A percentile compares a stretch with the other conserved stretches of the same genome.
phyloP scores from a whole-genome alignment of 306 rosid genomes.

The Vachellia collinsii region DNA sequence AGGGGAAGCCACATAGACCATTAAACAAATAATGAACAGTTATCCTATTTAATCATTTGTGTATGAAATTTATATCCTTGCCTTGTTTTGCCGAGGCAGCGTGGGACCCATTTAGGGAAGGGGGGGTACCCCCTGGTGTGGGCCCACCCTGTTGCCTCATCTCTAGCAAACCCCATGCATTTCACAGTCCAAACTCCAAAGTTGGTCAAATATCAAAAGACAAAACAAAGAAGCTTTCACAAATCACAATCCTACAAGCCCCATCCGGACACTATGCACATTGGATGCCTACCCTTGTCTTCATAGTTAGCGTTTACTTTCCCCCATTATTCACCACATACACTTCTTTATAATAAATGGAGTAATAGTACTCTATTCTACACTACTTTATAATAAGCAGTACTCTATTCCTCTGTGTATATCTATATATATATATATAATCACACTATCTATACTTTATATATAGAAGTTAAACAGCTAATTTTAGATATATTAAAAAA shows the following conservation, averaged over 20 bases:
- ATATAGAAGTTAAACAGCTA: too few relatives aligned
- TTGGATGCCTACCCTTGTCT: too few relatives aligned
- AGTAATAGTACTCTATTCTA: too few relatives aligned
- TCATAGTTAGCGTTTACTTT: too few relatives aligned
- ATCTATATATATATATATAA: too few relatives aligned
- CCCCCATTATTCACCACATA: too few relatives aligned
- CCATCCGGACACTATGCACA: too few relatives aligned
- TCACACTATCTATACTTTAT: too few relatives aligned
- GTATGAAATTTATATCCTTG: conserved; percentile 47
- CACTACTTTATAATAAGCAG: too few relatives aligned
- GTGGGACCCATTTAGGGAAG: conserved; percentile 13
- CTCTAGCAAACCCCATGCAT: not conserved
- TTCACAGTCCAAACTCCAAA: conserved; percentile 1
- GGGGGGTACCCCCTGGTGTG: not conserved
- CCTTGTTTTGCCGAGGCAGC: conserved; percentile 39
- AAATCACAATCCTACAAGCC: not conserved
- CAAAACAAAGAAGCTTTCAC: not conserved
- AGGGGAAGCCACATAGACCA: not conserved
- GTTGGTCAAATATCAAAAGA: not conserved
- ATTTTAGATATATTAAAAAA: too few relatives aligned
- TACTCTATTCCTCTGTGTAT: too few relatives aligned
- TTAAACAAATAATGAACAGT: conserved; percentile 15
- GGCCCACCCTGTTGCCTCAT: not conserved
- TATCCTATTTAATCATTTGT: conserved; percentile 20
- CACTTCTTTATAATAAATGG: too few relatives aligned